A percentile compares a stretch with the other conserved stretches of the same genome.
phyloP scores from a whole-genome alignment of 164 flowering plant genomes.

The Magnolia kwangsiensis region DNA sequence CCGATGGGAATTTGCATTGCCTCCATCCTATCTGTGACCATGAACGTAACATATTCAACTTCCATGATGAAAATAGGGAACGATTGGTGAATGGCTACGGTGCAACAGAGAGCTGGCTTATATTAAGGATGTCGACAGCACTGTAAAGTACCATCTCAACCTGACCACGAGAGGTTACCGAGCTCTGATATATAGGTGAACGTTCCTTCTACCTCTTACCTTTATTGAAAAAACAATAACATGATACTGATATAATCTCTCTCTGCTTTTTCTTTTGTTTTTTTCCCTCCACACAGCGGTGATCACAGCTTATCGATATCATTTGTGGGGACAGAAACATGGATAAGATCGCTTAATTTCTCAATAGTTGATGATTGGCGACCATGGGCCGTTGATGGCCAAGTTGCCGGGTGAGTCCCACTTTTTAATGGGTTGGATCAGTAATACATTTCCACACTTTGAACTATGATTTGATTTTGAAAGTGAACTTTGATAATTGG shows the following conservation, averaged over 20 bases:
- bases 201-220: no score
- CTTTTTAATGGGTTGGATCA: no score
- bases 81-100: not conserved
- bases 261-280: not conserved
- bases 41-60: not conserved
- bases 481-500: no score
- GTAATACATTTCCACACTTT: no score
- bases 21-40: not conserved
- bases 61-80: no score
- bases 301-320: constrained; percentile 49
- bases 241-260: not conserved
- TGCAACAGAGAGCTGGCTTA: not conserved
- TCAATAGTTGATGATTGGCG: constrained; percentile 54
- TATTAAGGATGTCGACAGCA: not conserved
- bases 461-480: no score
- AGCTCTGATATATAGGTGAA: constrained; percentile 13
- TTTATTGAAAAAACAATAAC: not conserved
- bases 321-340: constrained; percentile 39
- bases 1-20: no score
- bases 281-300: constrained; percentile 29
- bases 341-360: constrained; percentile 49
- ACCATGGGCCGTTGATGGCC: constrained; percentile 39
- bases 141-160: not conserved
- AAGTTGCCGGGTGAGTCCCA: constrained; percentile 48
- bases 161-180: constrained; percentile 7